Evolutionary conservation across 106 monocot species (phyloP), one percentile per base, ranked within the genome.

Genomic region (Dactylorhiza incarnata): DNA sequence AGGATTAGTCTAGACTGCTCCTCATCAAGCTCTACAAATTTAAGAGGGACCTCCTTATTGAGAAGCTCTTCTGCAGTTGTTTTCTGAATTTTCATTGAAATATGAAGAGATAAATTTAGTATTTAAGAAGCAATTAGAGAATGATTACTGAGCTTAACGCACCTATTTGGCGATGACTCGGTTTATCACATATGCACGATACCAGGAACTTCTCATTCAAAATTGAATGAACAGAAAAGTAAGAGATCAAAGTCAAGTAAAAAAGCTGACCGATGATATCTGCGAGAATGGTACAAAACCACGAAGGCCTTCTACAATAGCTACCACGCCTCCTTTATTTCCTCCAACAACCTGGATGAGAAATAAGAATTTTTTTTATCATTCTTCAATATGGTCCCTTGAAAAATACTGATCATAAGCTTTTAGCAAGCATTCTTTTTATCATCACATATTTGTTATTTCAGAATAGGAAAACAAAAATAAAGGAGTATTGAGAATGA

Each of bases 221-320:
- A 67, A 67, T 37, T 37, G 67, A 43, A 67, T 67, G 43, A 26
- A 37, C 2, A 14, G 29, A 67, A 67, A 62, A 22, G 9, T 0
- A 62, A 13, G 11, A 12, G 6, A 37, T 7, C 43, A 7, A 69
- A 13, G 2, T 3, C 49, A 49, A 72, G 11, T 10, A 3, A 48
- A 49, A 49, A 49, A 10, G 23, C 20, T 49, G 5, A 97, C 97
- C 91, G 84, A 75, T 76, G 93, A 91, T 79, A 97, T 87, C 71
- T 94, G 97, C 20, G 97, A 97, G 81, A 97, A 97, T 72, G 97
- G 97, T 47, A 97, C 78, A 79, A 97, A 97, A 53, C 93, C 97
- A 72, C 85, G 85, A 77, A 97, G 83, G 23, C 91, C 97, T 81
- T 97, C 97, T 50, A 97, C 89, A 66, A 94, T 77, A 68, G 86